Base-by-base conservation (phyloP, 1,139 yeast species). In the Scheffersomyces illinoinensis region DNA sequence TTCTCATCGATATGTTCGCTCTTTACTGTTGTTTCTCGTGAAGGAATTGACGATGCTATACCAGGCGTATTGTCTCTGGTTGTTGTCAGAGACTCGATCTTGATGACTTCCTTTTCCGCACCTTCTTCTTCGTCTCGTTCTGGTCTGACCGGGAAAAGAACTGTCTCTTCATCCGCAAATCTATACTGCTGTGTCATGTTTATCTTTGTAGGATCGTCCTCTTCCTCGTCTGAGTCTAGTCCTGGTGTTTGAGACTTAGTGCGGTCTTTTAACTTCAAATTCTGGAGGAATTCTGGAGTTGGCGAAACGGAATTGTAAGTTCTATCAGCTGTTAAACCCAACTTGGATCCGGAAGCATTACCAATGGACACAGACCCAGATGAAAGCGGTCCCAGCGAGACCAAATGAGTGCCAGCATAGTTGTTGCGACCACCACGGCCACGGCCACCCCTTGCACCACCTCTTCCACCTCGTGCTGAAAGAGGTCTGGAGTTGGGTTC, bases 381-480 rank as follows among this genome's bases (percentile, higher is more conserved):
- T 7, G 92, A 84, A 59, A 90, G 76, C 0, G 93, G 92, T 43
- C 96, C 96, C 1, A 90, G 79, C 0, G 89, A 82, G 10, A 89
- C 88, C 54, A 89, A 76, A 65, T 87, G 91, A 0, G 93, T 89
- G 47, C 89, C 90, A 6, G 84, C 85, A 61, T 86, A 76, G 54
- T 81, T 80, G 59, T 71, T 73, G 59, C 85, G 71, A 23, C 84
- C 81, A 52, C 80, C 82, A 58, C 81, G 68, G 7, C 81, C 78
- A 33, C 74, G 63, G 17, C 75, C 70, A 61, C 79, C 72, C 62
- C 78, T 62, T 60, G 71, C 50, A 52, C 70, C 57, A 33, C 76
- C 66, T 53, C 76, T 61, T 55, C 71, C 71, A 19, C 53, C 56
- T 46, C 65, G 60, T 12, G 58, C 21, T 1, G 59, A 21, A 5